Percentiles rank a stretch among this genome's conserved stretches.
These are phyloP conservation scores for Prunus fruticosa DNA, from an alignment of 306 rosid species.

Conservation along the genomic window DNA sequence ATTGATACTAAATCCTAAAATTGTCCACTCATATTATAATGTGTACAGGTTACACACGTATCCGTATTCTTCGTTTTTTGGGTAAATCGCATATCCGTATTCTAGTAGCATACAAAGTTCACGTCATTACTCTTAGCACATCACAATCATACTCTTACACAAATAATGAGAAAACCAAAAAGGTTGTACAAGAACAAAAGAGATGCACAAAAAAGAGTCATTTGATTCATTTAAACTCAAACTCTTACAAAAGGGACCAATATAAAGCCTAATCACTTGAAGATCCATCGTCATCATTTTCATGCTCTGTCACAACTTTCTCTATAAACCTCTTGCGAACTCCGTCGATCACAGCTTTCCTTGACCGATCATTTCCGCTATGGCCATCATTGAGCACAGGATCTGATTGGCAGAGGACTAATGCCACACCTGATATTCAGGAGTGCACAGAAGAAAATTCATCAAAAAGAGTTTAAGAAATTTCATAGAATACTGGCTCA, in stretches of 20 bases:
- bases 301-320: conserved; percentile 77
- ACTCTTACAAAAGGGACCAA: conserved; percentile 8
- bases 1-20: too few relatives aligned
- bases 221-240: conserved; percentile 3
- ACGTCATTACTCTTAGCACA: too few relatives aligned
- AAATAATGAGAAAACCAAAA: neutral
- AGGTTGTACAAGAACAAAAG: conserved; percentile 1
- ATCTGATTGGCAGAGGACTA: conserved; percentile 85
- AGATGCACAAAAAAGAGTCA: conserved; percentile 19
- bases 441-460: neutral
- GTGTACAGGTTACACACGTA: too few relatives aligned
- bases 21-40: too few relatives aligned
- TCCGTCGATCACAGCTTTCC: conserved; percentile 73
- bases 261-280: conserved; percentile 63
- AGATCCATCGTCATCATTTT: conserved; percentile 62
- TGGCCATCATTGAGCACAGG: conserved; percentile 89
- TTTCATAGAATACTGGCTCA: too few relatives aligned
- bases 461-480: neutral
- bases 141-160: too few relatives aligned
- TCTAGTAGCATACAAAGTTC: too few relatives aligned
- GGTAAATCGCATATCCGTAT: too few relatives aligned
- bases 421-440: conserved; percentile 68
- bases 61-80: too few relatives aligned
- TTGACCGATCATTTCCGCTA: conserved; percentile 53
- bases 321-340: conserved; percentile 76